These are phyloP conservation scores for Suillus americanus DNA, from an alignment of 768 basidiomycete species.

Conservation along the genomic window DNA sequence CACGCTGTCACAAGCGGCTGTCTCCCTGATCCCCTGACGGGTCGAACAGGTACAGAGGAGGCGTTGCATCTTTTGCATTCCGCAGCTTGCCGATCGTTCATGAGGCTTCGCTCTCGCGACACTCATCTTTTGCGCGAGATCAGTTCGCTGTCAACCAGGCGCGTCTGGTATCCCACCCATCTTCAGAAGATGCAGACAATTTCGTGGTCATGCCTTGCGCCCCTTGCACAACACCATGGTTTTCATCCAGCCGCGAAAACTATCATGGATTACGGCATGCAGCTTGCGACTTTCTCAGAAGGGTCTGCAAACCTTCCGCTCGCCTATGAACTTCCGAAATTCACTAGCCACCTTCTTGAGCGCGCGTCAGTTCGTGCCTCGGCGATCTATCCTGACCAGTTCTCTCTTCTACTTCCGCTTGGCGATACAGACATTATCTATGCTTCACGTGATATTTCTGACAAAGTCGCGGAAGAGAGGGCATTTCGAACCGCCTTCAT, in stretches of 20 bases:
- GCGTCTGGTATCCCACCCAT: constrained; percentile 39
- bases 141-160: constrained; percentile 31
- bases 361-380: constrained; percentile 19
- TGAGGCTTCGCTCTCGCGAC: constrained; percentile 30
- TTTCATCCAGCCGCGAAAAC: constrained; percentile 22
- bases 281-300: constrained; percentile 15
- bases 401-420: background rate
- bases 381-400: constrained; percentile 15
- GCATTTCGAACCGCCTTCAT: background rate
- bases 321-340: constrained; percentile 10
- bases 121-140: constrained; percentile 34
- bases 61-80: constrained; percentile 41
- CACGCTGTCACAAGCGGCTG: constrained; percentile 44
- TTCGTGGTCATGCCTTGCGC: constrained; percentile 24
- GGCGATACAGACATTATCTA: constrained; percentile 13
- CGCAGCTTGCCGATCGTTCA: constrained; percentile 40
- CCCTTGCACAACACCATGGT: constrained; percentile 31
- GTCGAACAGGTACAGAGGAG: constrained; percentile 43
- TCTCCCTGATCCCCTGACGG: constrained; percentile 43
- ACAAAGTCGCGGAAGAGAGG: background rate
- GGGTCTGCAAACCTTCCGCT: background rate
- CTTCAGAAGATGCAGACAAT: constrained; percentile 31
- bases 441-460: background rate
- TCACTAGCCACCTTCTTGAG: constrained; percentile 13
- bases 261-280: constrained; percentile 30